These are phyloP conservation scores for Chamaenerion angustifolium DNA, from an alignment of 345 rosid species.

Conservation along the genomic window DNA sequence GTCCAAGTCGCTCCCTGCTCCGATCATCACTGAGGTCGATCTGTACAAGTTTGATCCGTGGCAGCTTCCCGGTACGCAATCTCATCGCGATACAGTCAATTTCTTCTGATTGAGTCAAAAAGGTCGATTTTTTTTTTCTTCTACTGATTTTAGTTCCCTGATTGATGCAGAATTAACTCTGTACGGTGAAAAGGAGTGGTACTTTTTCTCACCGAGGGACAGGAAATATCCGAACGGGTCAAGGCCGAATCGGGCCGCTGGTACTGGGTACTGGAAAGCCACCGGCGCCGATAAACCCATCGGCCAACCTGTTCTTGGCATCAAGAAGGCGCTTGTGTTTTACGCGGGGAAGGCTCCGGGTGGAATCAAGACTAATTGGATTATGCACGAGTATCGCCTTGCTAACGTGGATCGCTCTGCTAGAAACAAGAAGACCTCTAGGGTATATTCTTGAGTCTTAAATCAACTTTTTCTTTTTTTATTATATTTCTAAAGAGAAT, in stretches of 20 bases:
- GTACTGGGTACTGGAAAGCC: constrained; percentile 83
- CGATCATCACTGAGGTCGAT: constrained; percentile 75
- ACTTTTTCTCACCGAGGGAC: constrained; percentile 78
- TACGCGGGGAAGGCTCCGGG: constrained; percentile 80
- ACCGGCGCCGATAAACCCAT: constrained; percentile 92
- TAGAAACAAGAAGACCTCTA: constrained; percentile 33
- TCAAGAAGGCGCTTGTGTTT: constrained; percentile 80
- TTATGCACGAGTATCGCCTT: constrained; percentile 92
- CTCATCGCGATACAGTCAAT: background rate
- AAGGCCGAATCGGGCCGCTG: constrained; percentile 83
- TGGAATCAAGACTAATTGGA: constrained; percentile 86
- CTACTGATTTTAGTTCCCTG: background rate
- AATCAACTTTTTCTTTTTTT: background rate
- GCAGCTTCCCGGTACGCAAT: constrained; percentile 70
- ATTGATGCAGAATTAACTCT: constrained; percentile 38
- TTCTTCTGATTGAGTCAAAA: background rate
- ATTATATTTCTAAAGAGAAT: too few species aligned
- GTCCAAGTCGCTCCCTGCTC: constrained; percentile 36
- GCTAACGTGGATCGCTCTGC: constrained; percentile 77
- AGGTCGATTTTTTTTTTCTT: background rate
- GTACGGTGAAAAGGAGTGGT: constrained; percentile 93
- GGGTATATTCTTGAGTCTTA: constrained; percentile 27
- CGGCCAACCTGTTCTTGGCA: constrained; percentile 63
- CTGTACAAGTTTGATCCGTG: constrained; percentile 84
- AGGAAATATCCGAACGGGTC: constrained; percentile 83